Evolutionary conservation across 2,329 filamentous ascomycete genomes (phyloP).

Genomic region (Sporothrix brasiliensis): DNA sequence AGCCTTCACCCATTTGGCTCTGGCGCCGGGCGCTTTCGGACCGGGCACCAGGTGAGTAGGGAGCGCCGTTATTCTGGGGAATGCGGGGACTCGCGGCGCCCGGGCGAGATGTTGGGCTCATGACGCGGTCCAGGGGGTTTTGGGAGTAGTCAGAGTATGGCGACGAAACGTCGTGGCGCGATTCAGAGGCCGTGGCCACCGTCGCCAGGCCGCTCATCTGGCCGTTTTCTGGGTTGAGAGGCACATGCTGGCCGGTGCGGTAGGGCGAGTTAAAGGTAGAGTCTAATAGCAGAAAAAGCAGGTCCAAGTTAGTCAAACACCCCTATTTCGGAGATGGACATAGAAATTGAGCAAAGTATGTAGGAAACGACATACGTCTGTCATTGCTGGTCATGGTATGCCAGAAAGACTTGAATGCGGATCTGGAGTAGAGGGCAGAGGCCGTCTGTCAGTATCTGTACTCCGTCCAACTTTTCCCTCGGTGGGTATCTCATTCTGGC

Average conservation of each 20-base stretch:
- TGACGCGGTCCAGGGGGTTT: constrained; percentile 38
- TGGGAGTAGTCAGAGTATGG: constrained; percentile 73
- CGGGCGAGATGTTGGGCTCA: constrained; percentile 27
- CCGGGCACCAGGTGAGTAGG: constrained; percentile 88
- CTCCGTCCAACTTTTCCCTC: background rate
- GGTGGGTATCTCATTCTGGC: background rate
- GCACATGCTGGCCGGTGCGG: constrained; percentile 85
- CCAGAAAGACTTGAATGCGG: constrained; percentile 88
- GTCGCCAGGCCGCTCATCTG: constrained; percentile 82
- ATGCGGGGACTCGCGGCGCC: constrained; percentile 26
- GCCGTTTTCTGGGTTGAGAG: constrained; percentile 69
- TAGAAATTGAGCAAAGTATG: background rate
- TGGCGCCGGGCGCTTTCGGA: constrained; percentile 71
- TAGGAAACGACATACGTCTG: constrained; percentile 57
- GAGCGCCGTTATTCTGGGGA: constrained; percentile 40
- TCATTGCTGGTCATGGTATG: constrained; percentile 80
- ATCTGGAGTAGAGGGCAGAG: constrained; percentile 44
- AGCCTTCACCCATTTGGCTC: constrained; percentile 64
- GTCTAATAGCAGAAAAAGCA: constrained; percentile 57
- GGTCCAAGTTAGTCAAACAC: background rate
- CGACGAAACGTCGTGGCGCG: constrained; percentile 77
- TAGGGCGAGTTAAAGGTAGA: constrained; percentile 92
- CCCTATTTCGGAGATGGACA: background rate
- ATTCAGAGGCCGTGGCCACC: constrained; percentile 86
- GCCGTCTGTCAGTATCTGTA: constrained; percentile 19